Evolutionary conservation across 768 basidiomycete species (phyloP), one percentile per base, ranked within the genome.

Genomic region (Naganishia vishniacii): DNA sequence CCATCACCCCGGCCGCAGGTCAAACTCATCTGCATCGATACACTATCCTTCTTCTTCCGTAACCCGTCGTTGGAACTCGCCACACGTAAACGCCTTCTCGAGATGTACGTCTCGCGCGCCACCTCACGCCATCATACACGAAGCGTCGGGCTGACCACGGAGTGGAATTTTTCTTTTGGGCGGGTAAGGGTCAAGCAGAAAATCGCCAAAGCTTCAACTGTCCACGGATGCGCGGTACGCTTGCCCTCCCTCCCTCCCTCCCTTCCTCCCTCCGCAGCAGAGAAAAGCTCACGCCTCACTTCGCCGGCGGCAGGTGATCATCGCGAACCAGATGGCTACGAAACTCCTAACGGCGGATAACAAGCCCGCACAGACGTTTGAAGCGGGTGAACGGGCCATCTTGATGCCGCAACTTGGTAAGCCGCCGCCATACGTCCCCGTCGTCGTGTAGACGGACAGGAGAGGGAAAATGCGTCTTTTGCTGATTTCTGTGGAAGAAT

Each of bases 381-480:
- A 75, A 41, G 73, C 70, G 1, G 76, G 73, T 1, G 74, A 75
- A 34, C 48, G 69, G 29, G 73, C 73, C 3, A 69, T 77, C 3
- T 65, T 77, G 7, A 75, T 74, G 73, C 74, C 76, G 37, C 76
- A 77, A 48, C 64, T 77, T 6, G 75, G 75, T 72, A 15, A 59
- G 70, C 67, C 44, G n/a, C n/a, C 4, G 1, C 23, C 51, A 25
- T 31, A n/a, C 16, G 23, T 31, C 32, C 23, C 4, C 25, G n/a
- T n/a, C n/a, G n/a, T n/a, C n/a, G n/a, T n/a, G n/a, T n/a, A n/a
- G 40, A 18, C 16, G n/a, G 25, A 32, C 20, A 23, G 56, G 61
- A 59, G 34, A 28, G 31, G 41, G 23, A n/a, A n/a, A n/a, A n/a
- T n/a, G 34, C 34, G 34, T 37, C 15, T 37, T 15, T 37, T 37